A percentile compares a stretch with the other conserved stretches of the same genome.
These are phyloP conservation scores for Annulohypoxylon bovei DNA, from an alignment of 495 filamentous ascomycete genomes.

Conservation along the genomic window DNA sequence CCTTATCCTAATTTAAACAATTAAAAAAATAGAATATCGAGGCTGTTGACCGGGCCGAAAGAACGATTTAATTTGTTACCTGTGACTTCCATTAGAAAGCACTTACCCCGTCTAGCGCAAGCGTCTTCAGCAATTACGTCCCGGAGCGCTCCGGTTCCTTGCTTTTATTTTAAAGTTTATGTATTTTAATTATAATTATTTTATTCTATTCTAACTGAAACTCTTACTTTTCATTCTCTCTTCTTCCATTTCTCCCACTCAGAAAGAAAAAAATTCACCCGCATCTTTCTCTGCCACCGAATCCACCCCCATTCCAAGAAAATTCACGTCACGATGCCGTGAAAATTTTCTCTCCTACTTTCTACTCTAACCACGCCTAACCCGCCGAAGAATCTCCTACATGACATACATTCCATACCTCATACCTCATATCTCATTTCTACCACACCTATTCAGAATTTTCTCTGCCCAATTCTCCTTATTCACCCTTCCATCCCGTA, in stretches of 20 bases:
- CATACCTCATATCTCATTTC: neutral
- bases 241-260: slow-evolving; percentile 3
- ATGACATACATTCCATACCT: neutral
- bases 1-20: slow-evolving; percentile 37
- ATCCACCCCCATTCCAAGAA: slow-evolving; percentile 38
- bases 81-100: slow-evolving; percentile 18
- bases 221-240: slow-evolving; percentile 14
- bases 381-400: slow-evolving; percentile 37
- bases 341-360: slow-evolving; percentile 39
- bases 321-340: slow-evolving; percentile 40
- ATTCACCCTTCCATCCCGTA: slow-evolving; percentile 15
- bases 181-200: slow-evolving; percentile 8
- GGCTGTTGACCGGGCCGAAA: slow-evolving; percentile 35
- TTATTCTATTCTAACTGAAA: slow-evolving; percentile 15
- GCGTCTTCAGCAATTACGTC: neutral
- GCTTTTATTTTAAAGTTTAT: neutral
- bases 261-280: slow-evolving; percentile 15
- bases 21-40: slow-evolving; percentile 30
- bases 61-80: slow-evolving; percentile 10
- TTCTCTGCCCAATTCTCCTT: slow-evolving; percentile 35
- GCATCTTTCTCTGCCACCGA: slow-evolving; percentile 33
- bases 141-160: slow-evolving; percentile 4
- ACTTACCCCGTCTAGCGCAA: slow-evolving; percentile 32
- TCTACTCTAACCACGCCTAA: slow-evolving; percentile 17
- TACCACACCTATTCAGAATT: slow-evolving; percentile 17